phyloP scores from a whole-genome alignment of 257 asterid genomes.

The Solanum pinnatisectum region DNA sequence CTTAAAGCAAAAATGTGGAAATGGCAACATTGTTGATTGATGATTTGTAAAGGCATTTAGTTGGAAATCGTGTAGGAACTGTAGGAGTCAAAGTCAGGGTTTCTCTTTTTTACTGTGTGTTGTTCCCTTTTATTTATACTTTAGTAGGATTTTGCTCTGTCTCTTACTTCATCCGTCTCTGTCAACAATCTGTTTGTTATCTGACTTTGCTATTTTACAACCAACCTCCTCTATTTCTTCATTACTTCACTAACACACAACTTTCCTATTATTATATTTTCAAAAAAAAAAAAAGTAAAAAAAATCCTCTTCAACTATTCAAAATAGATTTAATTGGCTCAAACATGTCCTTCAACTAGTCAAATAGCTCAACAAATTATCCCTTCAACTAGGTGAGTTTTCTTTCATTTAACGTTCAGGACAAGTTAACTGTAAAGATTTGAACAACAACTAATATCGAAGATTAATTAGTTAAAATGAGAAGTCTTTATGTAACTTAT shows the following conservation, averaged over 20 bases:
- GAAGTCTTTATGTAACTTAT: too few relatives aligned
- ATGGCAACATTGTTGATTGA: neutral
- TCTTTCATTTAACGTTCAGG: too few relatives aligned
- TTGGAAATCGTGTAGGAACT: neutral
- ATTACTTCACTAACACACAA: neutral
- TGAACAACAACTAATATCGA: too few relatives aligned
- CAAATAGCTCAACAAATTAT: too few relatives aligned
- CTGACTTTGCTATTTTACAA: neutral
- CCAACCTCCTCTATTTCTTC: neutral
- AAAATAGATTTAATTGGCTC: too few relatives aligned
- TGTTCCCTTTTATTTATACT: slow-evolving; percentile 20
- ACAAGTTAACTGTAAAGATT: too few relatives aligned
- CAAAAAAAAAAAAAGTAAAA: too few relatives aligned
- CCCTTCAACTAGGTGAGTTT: neutral
- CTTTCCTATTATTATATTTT: too few relatives aligned
- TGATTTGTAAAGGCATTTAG: neutral
- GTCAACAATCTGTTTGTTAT: slow-evolving; percentile 6
- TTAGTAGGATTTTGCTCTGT: slow-evolving; percentile 33
- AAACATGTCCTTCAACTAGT: too few relatives aligned
- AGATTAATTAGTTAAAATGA: too few relatives aligned
- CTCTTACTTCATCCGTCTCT: slow-evolving; percentile 37
- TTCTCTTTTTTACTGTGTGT: slow-evolving; percentile 9
- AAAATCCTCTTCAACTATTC: too few relatives aligned
- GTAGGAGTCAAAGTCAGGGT: slow-evolving; percentile 7
- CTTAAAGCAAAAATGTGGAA: neutral